Conservation (phyloP, 441 rosid genomes). For the Mallotus repandus region DNA sequence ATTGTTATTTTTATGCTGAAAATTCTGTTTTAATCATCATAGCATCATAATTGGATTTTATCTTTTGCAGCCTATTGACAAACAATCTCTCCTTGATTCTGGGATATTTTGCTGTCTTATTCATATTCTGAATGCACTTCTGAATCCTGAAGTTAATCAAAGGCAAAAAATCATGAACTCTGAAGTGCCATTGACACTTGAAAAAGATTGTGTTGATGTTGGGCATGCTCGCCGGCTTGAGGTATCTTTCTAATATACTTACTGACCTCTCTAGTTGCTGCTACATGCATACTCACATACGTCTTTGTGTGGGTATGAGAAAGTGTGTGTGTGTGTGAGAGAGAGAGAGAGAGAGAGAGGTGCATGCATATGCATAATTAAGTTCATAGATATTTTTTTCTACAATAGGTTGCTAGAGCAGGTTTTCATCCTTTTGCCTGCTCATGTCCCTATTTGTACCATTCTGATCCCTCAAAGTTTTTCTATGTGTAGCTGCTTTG, state of each 20-base stretch:
- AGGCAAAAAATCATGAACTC: slow-evolving; percentile 31
- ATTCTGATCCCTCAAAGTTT: background rate
- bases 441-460: background rate
- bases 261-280: slow-evolving; percentile 6
- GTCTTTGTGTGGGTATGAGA: background rate
- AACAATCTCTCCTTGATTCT: slow-evolving; percentile 97
- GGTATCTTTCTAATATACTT: slow-evolving; percentile 42
- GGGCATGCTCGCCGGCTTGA: slow-evolving; percentile 70
- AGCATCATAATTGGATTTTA: background rate
- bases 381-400: background rate
- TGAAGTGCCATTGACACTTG: slow-evolving; percentile 40
- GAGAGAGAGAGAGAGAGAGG: slow-evolving; percentile 8
- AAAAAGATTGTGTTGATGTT: slow-evolving; percentile 40
- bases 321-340: too few species aligned
- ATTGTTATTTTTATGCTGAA: background rate
- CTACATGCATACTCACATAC: background rate
- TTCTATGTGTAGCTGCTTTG: background rate
- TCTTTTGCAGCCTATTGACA: slow-evolving; percentile 84
- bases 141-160: slow-evolving; percentile 51
- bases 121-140: slow-evolving; percentile 73
- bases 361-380: background rate
- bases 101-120: slow-evolving; percentile 97
- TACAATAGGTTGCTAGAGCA: background rate
- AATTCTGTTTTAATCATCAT: slow-evolving; percentile 20
- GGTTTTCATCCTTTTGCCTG: background rate